phyloP scores from a whole-genome alignment of 768 basidiomycete species.

The Cubamyces sp. region DNA sequence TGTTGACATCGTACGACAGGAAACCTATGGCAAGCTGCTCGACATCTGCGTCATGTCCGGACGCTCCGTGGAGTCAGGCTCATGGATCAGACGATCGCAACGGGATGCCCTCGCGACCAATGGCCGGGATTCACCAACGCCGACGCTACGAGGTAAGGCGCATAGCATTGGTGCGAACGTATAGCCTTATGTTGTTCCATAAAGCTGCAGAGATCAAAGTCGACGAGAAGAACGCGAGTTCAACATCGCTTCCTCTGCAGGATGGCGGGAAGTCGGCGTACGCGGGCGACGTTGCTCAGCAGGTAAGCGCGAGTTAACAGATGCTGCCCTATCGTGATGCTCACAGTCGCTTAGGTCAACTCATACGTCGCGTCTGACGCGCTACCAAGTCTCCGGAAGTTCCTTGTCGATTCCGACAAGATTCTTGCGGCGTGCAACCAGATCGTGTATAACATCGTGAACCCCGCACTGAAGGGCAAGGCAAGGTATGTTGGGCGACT shows the following conservation, averaged over 20 bases:
- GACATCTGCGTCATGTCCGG: slow-evolving; percentile 78
- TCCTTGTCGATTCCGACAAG: slow-evolving; percentile 86
- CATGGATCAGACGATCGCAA: slow-evolving; percentile 74
- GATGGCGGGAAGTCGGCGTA: slow-evolving; percentile 36
- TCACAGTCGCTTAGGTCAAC: slow-evolving; percentile 55
- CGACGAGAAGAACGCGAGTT: slow-evolving; percentile 66
- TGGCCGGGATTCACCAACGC: slow-evolving; percentile 75
- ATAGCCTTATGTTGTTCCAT: background rate
- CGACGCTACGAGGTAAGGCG: slow-evolving; percentile 56
- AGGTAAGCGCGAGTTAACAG: slow-evolving; percentile 39
- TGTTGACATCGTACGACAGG: slow-evolving; percentile 45
- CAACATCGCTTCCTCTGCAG: slow-evolving; percentile 43
- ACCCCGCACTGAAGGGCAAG: slow-evolving; percentile 79
- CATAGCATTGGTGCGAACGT: background rate
- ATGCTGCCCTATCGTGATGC: background rate
- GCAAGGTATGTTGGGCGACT: slow-evolving; percentile 54
- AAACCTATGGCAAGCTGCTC: slow-evolving; percentile 82
- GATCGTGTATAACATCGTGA: slow-evolving; percentile 82
- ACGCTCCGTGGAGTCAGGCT: slow-evolving; percentile 75
- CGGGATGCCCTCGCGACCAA: slow-evolving; percentile 65
- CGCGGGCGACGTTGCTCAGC: slow-evolving; percentile 47
- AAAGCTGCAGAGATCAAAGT: slow-evolving; percentile 40
- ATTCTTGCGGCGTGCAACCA: slow-evolving; percentile 78
- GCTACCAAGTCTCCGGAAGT: slow-evolving; percentile 75
- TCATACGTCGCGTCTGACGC: slow-evolving; percentile 68